These are phyloP conservation scores for Arabidopsis hybrid DNA, from an alignment of 441 rosid species.

Conservation along the genomic window DNA sequence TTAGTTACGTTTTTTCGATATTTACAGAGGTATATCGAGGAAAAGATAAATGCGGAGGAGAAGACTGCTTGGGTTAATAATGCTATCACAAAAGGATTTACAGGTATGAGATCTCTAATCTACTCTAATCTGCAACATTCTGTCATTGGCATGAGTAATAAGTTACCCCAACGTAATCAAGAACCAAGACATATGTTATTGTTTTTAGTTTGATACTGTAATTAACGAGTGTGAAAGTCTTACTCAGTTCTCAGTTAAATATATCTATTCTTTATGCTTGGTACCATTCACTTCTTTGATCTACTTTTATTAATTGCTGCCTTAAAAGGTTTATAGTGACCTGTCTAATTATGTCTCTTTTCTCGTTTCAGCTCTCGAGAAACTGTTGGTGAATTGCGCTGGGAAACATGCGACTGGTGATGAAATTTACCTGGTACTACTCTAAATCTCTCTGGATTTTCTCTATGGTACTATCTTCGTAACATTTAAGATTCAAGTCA, in stretches of 20 bases:
- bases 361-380: slow-evolving; percentile 72
- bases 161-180: not conserved
- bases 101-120: slow-evolving; percentile 50
- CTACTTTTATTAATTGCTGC: not conserved
- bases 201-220: not conserved
- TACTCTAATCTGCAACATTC: not conserved
- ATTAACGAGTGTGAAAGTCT: not conserved
- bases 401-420: slow-evolving; percentile 84
- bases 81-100: slow-evolving; percentile 73
- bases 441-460: slow-evolving; percentile 15
- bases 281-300: not conserved
- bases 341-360: slow-evolving; percentile 11
- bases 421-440: slow-evolving; percentile 66
- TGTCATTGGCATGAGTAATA: not conserved
- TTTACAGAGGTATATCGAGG: slow-evolving; percentile 62
- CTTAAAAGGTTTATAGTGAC: not conserved
- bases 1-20: not conserved
- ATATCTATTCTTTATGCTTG: not conserved
- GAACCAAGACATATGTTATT: not conserved
- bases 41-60: slow-evolving; percentile 57
- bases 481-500: not conserved
- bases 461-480: slow-evolving; percentile 2
- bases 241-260: slow-evolving; percentile 9
- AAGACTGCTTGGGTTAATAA: slow-evolving; percentile 55
- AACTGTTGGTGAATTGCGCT: slow-evolving; percentile 62